Base-by-base conservation (phyloP, 805 yeast genomes). In the Priceomyces carsonii region DNA sequence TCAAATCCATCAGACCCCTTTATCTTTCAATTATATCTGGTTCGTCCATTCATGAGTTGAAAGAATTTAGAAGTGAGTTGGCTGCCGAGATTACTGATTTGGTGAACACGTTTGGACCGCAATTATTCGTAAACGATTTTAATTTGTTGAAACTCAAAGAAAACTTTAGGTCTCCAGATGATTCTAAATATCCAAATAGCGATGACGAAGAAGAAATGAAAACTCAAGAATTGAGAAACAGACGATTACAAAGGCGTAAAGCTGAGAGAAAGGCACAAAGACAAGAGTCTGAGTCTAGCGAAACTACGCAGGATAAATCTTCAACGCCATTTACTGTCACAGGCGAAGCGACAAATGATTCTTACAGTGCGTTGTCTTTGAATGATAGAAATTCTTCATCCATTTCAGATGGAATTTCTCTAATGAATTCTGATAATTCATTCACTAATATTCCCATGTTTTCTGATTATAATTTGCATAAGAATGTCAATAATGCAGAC, bases 41-140 rank as follows among this genome's bases (percentile, higher is more conserved):
- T 26, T 62, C 73, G 13, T 75, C 80, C 1, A 65, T 83, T 32
- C 56, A 59, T 27, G 75, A 80, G 39, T 66, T 93, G 46, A 80
- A 85, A 48, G 61, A 66, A 18, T 70, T 77, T 33, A 72, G 98
- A 44, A 64, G 66, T 26, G 73, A 72, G 42, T 69, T 91, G 40
- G 77, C 86, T 14, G 74, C 70, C 42, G 82, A 85, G 38, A 85
- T 93, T 39, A 86, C 96, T 0, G 85, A 82, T 26, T 59, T 79
- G 4, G 88, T 91, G 32, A 88, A 90, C 55, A 78, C 75, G 28
- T 74, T 81, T 39, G 98, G 97, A 0, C 93, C 95, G 4, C 76
- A 81, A 51, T 60, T 93, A 36, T 90, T 80, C 71, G 91, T 95
- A 4, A 57, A 63, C 28, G 96, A 90, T 61, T 85, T 90, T 54